A percentile compares a stretch with the other conserved stretches of the same genome.
These are phyloP conservation scores for Pyracantha coccinea DNA, from an alignment of 331 rosid species.

Conservation along the genomic window DNA sequence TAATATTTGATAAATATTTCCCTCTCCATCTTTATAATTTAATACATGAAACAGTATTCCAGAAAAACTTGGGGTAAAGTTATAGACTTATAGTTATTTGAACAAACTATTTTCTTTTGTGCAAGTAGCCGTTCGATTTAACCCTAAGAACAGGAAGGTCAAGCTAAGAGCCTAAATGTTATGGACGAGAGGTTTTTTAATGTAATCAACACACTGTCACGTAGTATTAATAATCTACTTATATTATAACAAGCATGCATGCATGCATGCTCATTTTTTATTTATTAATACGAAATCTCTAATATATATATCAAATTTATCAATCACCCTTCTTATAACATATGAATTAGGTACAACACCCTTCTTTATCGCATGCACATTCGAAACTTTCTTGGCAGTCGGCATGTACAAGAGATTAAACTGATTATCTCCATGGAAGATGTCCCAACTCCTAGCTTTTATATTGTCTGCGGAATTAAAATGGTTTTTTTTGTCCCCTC, in stretches of 20 bases:
- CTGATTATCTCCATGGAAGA: background rate
- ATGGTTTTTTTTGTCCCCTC: slow-evolving; percentile 10
- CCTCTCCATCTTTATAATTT: background rate
- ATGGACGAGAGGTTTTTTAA: too few relatives aligned
- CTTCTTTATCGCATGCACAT: too few relatives aligned
- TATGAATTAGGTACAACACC: background rate
- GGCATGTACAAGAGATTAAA: background rate
- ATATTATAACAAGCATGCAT: too few relatives aligned
- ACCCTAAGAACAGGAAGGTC: slow-evolving; percentile 5
- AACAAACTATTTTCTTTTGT: slow-evolving; percentile 1
- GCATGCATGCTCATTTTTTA: too few relatives aligned
- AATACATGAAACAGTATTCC: slow-evolving; percentile 7
- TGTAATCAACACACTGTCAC: background rate
- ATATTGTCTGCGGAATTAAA: slow-evolving; percentile 6
- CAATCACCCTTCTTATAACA: background rate
- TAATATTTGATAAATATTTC: background rate
- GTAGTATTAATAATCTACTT: too few relatives aligned
- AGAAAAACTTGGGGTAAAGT: slow-evolving; percentile 7
- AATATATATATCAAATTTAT: too few relatives aligned
- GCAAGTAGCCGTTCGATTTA: slow-evolving; percentile 9
- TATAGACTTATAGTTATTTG: background rate
- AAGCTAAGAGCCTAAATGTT: background rate
- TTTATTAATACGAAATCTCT: background rate
- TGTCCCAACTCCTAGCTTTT: background rate
- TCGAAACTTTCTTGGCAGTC: too few relatives aligned